A percentile compares a stretch with the other conserved stretches of the same genome.
Evolutionary conservation across 140 eudicot genomes (phyloP).

Genomic region (Bidens hawaiensis): DNA sequence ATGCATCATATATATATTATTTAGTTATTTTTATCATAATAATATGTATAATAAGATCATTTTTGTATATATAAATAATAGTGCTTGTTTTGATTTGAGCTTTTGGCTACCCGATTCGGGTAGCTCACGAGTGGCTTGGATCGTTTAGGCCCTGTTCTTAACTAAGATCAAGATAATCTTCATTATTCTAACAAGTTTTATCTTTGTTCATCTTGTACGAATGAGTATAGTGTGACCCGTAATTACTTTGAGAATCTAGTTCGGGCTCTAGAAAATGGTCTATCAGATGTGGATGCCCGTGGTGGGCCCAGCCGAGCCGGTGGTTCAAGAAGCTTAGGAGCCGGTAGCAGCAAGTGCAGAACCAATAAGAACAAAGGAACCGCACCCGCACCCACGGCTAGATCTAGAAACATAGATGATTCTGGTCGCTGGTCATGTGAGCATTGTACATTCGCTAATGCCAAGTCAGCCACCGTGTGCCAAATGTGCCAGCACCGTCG

Average conservation of each 20-base stretch:
- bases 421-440: conserved; percentile 87
- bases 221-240: conserved; percentile 55
- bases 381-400: conserved; percentile 44
- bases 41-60: too few species aligned
- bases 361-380: conserved; percentile 59
- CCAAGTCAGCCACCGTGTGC: conserved; percentile 53
- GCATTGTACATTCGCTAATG: conserved; percentile 85
- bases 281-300: conserved; percentile 85
- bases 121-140: too few species aligned
- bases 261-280: conserved; percentile 89
- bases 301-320: conserved; percentile 56
- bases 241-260: conserved; percentile 94
- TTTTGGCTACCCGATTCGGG: too few species aligned
- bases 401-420: conserved; percentile 66
- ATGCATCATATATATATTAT: too few species aligned
- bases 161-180: too few species aligned
- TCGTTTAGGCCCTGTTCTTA: too few species aligned
- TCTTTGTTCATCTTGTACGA: too few species aligned
- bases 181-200: conserved; percentile 1
- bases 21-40: too few species aligned
- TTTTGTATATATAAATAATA: too few species aligned
- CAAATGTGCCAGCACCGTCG: conserved; percentile 89
- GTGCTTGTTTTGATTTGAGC: too few species aligned
- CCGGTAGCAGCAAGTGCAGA: conserved; percentile 50
- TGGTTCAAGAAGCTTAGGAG: conserved; percentile 60